Base-by-base conservation (phyloP, 2,329 filamentous ascomycete genomes). In the Sarocladium strictum region DNA sequence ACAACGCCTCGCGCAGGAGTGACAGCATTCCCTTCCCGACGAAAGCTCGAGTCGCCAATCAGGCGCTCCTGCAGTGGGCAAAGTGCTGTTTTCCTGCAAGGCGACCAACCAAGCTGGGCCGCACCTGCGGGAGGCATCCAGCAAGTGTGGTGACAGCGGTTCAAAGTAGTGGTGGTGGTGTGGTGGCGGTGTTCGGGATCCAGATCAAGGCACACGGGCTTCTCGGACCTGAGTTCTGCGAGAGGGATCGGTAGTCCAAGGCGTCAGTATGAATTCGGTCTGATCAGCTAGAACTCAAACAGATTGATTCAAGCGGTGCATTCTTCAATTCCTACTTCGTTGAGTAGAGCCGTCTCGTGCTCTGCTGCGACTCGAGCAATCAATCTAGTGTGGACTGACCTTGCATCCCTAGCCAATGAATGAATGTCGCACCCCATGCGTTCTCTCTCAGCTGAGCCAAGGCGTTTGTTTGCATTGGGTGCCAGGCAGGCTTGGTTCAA, bases 401-500 rank as follows among this genome's bases (percentile, higher is more conserved):
- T 62, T 53, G 54, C 47, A 3, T 33, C n/a, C n/a, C 6, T 15
- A 9, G 35, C 35, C 35, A 38, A 38, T 15, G n/a, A 38, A 15
- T 38, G 35, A 38, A 7, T 27, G 21, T n/a, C 7, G 15, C 45
- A 21, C 19, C 17, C 41, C 6, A 24, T 47, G 15, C 11, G 41
- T 15, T 47, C 41, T n/a, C 21, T 50, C 45, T 50, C 24, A 32
- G 29, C 45, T 24, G 26, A 27, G 15, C 45, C 9, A 9, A 50
- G 26, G 3, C 45, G n/a, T n/a, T n/a, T n/a, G n/a, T n/a, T n/a
- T n/a, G n/a, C n/a, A n/a, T n/a, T n/a, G n/a, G n/a, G 35, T 17
- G 35, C n/a, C n/a, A 15, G 15, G 11, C 35, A 38, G 35, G 35
- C 35, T 14, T 5, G 12, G n/a, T 17, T 14, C 5, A 17, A 6